These are phyloP conservation scores for Lasiosphaeria miniovina DNA, from an alignment of 495 filamentous ascomycete species.

Conservation along the genomic window DNA sequence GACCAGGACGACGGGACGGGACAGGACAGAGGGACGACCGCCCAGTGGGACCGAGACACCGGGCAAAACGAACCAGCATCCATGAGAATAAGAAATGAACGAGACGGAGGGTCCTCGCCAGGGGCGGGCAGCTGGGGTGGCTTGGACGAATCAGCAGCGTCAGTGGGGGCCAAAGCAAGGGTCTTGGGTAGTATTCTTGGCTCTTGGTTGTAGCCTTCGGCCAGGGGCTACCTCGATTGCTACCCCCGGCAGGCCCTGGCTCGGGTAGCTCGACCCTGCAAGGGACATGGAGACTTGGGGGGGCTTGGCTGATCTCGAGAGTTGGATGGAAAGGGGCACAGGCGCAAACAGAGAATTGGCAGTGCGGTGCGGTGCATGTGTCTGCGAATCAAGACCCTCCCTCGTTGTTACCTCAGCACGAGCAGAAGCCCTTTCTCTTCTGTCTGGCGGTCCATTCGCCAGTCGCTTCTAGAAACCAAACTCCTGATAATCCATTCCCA, in stretches of 20 bases:
- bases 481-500: too few species aligned
- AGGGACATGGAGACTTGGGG: constrained; percentile 18
- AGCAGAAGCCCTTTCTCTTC: not conserved
- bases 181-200: constrained; percentile 15
- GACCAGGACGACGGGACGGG: constrained; percentile 11
- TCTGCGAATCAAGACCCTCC: constrained; percentile 17
- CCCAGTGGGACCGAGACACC: constrained; percentile 12
- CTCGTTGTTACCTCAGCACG: not conserved
- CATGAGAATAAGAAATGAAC: constrained; percentile 25
- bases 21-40: not conserved
- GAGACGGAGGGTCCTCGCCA: constrained; percentile 21
- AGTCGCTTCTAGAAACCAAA: not conserved
- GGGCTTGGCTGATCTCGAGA: constrained; percentile 19
- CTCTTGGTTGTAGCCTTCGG: constrained; percentile 19
- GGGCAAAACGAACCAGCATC: constrained; percentile 10
- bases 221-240: constrained; percentile 19
- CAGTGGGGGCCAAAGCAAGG: constrained; percentile 18
- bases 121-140: constrained; percentile 17
- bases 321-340: constrained; percentile 20
- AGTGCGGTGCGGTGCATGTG: constrained; percentile 4
- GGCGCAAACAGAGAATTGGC: constrained; percentile 30
- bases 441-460: not conserved
- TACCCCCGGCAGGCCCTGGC: constrained; percentile 10
- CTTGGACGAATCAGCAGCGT: constrained; percentile 30
- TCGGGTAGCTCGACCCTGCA: constrained; percentile 21